Evolutionary conservation across 345 rosid species (phyloP).

Genomic region (Abelmoschus esculentus): DNA sequence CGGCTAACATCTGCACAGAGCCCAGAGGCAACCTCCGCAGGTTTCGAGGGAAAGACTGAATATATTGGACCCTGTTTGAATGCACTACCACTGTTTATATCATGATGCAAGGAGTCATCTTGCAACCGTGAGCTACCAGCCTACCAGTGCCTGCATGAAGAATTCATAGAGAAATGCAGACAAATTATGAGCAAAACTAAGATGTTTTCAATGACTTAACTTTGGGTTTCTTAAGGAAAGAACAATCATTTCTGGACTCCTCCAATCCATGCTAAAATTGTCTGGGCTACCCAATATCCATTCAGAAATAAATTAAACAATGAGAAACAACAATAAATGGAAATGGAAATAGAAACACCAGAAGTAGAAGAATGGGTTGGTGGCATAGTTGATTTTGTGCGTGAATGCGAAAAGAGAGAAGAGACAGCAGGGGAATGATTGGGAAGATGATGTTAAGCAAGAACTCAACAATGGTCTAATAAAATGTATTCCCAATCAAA

Average conservation of each 20-base stretch:
- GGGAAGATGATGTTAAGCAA: not conserved
- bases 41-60: conserved; percentile 33
- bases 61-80: conserved; percentile 18
- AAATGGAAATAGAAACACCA: conserved; percentile 20
- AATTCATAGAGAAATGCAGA: conserved; percentile 13
- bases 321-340: not conserved
- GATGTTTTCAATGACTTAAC: not conserved
- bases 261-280: no score
- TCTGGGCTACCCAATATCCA: no score
- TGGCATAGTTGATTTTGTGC: no score
- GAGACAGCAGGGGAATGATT: not conserved
- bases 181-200: not conserved
- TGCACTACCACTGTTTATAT: conserved; percentile 10
- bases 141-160: conserved; percentile 32
- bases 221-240: not conserved
- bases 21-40: conserved; percentile 43
- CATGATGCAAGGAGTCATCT: conserved; percentile 31
- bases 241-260: not conserved
- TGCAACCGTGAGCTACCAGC: conserved; percentile 48
- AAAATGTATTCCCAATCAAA: no score
- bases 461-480: not conserved
- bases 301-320: not conserved
- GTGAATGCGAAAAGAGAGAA: no score
- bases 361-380: conserved; percentile 27
- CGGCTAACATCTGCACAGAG: conserved; percentile 28